Evolutionary conservation across 768 basidiomycete species (phyloP), one percentile per base, ranked within the genome.

Genomic region (Baorangia bicolor): DNA sequence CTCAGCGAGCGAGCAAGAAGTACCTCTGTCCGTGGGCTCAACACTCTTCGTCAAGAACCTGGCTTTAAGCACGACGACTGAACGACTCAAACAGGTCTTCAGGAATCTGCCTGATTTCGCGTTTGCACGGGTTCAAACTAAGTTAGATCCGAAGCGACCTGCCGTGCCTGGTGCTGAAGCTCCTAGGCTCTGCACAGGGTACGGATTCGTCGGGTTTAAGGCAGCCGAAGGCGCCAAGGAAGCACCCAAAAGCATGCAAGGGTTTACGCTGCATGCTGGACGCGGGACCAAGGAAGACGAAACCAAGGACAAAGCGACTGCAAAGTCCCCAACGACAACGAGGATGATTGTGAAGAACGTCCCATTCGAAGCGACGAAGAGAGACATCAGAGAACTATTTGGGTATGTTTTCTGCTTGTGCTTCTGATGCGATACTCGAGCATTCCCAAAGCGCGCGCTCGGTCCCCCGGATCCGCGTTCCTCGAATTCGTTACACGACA

Each of bases 271-370:
- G 68, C 94, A 94, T 55, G 92, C 95, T 2, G 90, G 91, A n/a
- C 80, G 94, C 10, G 92, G 92, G 0, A 72, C 67, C 10, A 84
- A 83, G 37, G 88, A 84, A 35, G 84, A 82, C 46, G 75, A 69
- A 20, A 69, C 70, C 40, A 75, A 66, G 28, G 77, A 70, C 52
- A 72, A 66, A 28, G 74, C 64, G 16, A 60, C 60, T 12, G 71
- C 75, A 25, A 86, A 82, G 74, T 83, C 79, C 48, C 80, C 80
- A 55, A 88, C 89, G 57, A n/a, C n/a, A n/a, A 90, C 93, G 59
- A 98, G 97, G 83, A 87, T 98, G 81, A 85, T 98, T 50, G 93
- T 98, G 96, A 99, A 72, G 92, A n/a, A n/a, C n/a, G n/a, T n/a
- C n/a, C n/a, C n/a, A n/a, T n/a, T n/a, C n/a, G n/a, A n/a, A n/a